Percentiles rank a stretch among this genome's conserved stretches.
These are phyloP conservation scores for Wickerhamiella musiphila DNA, from an alignment of 805 yeast genomes.

Conservation along the genomic window DNA sequence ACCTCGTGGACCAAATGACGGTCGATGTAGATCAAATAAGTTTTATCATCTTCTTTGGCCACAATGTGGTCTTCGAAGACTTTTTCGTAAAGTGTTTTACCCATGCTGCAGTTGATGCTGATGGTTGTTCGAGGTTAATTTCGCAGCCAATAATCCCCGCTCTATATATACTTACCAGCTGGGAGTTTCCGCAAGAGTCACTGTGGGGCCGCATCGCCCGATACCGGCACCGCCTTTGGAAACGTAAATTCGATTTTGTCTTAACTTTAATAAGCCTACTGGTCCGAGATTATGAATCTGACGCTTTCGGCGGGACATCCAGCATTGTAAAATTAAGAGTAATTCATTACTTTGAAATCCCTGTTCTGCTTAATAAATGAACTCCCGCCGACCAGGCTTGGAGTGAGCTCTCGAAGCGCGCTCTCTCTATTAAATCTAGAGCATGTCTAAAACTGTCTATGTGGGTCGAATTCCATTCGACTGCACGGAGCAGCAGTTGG, in stretches of 20 bases:
- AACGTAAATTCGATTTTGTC: too few species aligned
- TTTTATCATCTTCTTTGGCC: conserved; percentile 73
- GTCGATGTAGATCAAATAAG: conserved; percentile 77
- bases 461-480: conserved; percentile 86
- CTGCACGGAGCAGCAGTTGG: conserved; percentile 84
- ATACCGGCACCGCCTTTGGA: too few species aligned
- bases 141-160: background rate
- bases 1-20: conserved; percentile 97
- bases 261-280: too few species aligned
- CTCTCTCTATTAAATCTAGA: background rate
- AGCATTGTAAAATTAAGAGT: too few species aligned
- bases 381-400: too few species aligned
- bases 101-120: conserved; percentile 6
- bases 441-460: conserved; percentile 32
- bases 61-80: conserved; percentile 91
- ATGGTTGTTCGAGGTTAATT: background rate
- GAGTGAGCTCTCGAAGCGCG: background rate
- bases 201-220: background rate
- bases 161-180: background rate
- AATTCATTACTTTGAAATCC: too few species aligned
- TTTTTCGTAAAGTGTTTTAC: conserved; percentile 78
- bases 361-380: too few species aligned
- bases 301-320: too few species aligned
- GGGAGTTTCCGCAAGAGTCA: background rate
- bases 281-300: too few species aligned